Evolutionary conservation across 2,329 filamentous ascomycete species (phyloP), one percentile per base, ranked within the genome.

Genomic region (Hypoxylon sp.): DNA sequence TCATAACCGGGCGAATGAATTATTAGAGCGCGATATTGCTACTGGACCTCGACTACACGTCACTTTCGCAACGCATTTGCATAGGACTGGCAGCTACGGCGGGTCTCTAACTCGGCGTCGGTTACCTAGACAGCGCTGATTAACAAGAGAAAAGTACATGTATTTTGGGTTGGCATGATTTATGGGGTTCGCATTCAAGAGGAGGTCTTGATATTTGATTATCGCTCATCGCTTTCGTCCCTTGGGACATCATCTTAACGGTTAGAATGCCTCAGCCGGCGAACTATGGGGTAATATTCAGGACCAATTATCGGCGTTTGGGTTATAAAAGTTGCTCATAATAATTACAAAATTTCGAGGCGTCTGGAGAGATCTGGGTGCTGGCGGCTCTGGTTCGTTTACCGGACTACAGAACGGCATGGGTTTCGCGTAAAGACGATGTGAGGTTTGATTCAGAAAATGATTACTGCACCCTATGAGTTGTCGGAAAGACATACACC

Each of bases 171-270:
- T 51, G 54, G 31, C 11, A 59, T 26, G 61, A 59, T 57, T 67
- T 52, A 54, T 24, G 59, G 62, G 46, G 54, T 52, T 46, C 60
- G 68, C 68, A 71, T 71, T 57, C 35, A 29, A 64, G 68, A 54
- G 22, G 44, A 59, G 66, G 55, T 5, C 44, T 54, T 31, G 59
- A 59, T 29, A 52, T 67, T 50, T 26, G 48, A 47, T 65, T 11
- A 17, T 60, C 29, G 50, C 37, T 39, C 39, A 48, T 14, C 42
- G 19, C 44, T 54, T 59, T 39, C 24, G 33, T 61, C 52, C n/a
- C 11, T 10, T 5, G 46, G 31, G 50, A 54, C 22, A 33, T 39
- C 24, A 59, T 52, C 13, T 37, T 17, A 42, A 52, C 22, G 33
- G 57, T 29, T 48, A 55, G 52, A 66, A 59, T 24, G 17, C 14